Evolutionary conservation across 768 basidiomycete species (phyloP).

Genomic region (Pulveroboletus frians): DNA sequence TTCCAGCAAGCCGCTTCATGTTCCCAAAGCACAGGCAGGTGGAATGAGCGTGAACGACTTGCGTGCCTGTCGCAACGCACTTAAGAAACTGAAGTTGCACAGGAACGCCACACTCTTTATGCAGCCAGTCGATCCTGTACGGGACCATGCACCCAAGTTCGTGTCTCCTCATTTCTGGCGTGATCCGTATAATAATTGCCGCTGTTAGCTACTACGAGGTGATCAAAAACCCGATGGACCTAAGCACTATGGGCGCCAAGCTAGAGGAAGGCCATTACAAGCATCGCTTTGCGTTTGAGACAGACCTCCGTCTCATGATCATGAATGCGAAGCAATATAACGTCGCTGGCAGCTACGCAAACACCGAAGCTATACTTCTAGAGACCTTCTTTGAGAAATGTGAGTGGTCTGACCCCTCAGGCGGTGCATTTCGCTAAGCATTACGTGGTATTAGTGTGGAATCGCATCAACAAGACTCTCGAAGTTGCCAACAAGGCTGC

Average conservation of each 20-base stretch:
- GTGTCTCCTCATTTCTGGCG: constrained; percentile 1
- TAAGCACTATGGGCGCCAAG: constrained; percentile 83
- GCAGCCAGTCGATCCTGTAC: constrained; percentile 92
- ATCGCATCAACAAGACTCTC: constrained; percentile 77
- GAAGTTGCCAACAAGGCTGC: constrained; percentile 55
- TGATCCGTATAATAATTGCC: background rate
- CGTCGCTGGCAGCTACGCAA: constrained; percentile 59
- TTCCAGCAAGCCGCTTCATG: constrained; percentile 38
- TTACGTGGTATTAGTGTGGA: constrained; percentile 62
- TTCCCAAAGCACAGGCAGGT: constrained; percentile 65
- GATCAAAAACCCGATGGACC: constrained; percentile 92
- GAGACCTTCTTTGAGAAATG: constrained; percentile 84
- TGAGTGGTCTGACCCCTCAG: constrained; percentile 35
- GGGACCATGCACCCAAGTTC: constrained; percentile 85
- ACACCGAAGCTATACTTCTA: constrained; percentile 68
- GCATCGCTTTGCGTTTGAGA: constrained; percentile 75
- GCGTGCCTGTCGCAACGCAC: constrained; percentile 64
- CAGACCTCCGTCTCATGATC: constrained; percentile 86
- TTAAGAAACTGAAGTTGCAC: constrained; percentile 75
- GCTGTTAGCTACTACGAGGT: constrained; percentile 78
- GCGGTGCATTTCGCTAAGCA: constrained; percentile 6
- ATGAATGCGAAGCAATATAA: constrained; percentile 87
- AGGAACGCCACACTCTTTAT: constrained; percentile 73
- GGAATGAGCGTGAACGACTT: constrained; percentile 78
- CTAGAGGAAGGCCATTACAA: constrained; percentile 82